phyloP scores from a whole-genome alignment of 192 early-diverging fungal genomes.

The Phycomyces blakesleeanus region DNA sequence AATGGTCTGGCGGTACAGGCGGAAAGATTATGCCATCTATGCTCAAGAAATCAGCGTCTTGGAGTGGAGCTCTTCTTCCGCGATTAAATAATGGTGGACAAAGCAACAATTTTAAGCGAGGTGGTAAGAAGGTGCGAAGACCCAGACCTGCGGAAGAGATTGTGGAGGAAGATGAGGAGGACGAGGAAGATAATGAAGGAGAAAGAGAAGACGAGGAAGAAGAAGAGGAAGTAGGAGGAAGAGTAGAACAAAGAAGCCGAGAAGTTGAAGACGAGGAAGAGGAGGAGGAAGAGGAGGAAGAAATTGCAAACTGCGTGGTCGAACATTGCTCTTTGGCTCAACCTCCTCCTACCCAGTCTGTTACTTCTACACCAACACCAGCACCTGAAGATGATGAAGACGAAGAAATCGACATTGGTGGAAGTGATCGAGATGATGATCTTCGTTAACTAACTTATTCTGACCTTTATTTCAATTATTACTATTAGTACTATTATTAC shows the following conservation, averaged over 20 bases:
- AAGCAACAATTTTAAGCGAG: no score
- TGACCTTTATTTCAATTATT: no score
- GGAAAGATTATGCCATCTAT: slow-evolving; percentile 10
- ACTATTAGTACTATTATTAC: no score
- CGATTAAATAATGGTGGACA: background rate
- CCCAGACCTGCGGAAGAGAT: background rate
- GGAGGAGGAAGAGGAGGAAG: background rate
- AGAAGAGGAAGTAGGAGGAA: slow-evolving; percentile 2
- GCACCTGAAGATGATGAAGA: slow-evolving; percentile 32
- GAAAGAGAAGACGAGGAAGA: background rate
- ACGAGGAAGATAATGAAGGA: no score
- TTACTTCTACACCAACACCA: background rate
- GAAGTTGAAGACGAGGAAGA: background rate
- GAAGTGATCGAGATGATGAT: slow-evolving; percentile 51
- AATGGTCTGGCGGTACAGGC: slow-evolving; percentile 12
- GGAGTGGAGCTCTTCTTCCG: slow-evolving; percentile 8
- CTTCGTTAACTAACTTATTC: slow-evolving; percentile 36
- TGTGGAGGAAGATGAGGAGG: background rate
- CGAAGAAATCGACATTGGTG: slow-evolving; percentile 54
- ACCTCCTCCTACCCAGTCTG: background rate
- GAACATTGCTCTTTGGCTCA: background rate
- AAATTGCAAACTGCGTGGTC: slow-evolving; percentile 11
- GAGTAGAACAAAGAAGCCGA: background rate
- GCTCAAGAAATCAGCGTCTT: slow-evolving; percentile 15
- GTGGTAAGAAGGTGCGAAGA: no score